These are phyloP conservation scores for Apophysomyces elegans DNA, from an alignment of 371 early-diverging fungal genomes.

Conservation along the genomic window DNA sequence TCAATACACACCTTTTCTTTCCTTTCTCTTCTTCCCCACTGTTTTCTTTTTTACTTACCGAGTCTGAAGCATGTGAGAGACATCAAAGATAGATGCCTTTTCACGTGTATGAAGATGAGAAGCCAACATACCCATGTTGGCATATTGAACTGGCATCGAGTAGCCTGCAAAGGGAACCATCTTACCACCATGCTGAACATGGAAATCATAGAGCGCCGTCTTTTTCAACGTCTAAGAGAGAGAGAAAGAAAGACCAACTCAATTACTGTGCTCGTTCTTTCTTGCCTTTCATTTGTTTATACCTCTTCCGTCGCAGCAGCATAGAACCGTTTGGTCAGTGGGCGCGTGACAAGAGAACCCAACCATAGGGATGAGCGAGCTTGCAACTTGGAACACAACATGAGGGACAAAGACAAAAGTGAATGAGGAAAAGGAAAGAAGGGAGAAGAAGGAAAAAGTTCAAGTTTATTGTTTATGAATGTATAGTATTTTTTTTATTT, in stretches of 20 bases:
- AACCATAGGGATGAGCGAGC: constrained; percentile 22
- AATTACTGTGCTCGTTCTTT: neutral
- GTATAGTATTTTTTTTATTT: constrained; percentile 16
- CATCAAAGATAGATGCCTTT: constrained; percentile 96
- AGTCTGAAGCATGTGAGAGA: constrained; percentile 98
- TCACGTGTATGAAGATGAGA: constrained; percentile 91
- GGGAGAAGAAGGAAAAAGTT: constrained; percentile 16
- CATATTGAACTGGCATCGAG: constrained; percentile 94
- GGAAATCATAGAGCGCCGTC: constrained; percentile 93
- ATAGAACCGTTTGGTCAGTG: constrained; percentile 31
- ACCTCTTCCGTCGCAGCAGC: constrained; percentile 36
- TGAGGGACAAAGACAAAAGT: constrained; percentile 13
- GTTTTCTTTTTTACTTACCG: constrained; percentile 51
- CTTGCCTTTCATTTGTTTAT: neutral
- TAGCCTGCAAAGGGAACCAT: constrained; percentile 98
- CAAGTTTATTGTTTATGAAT: constrained; percentile 4
- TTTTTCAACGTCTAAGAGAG: constrained; percentile 48
- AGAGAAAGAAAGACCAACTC: neutral
- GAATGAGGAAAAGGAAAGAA: constrained; percentile 17
- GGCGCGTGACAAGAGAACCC: constrained; percentile 21
- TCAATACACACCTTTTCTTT: no score
- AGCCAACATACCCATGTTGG: constrained; percentile 79
- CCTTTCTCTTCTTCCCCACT: neutral
- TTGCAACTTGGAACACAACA: constrained; percentile 14
- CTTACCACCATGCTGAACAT: constrained; percentile 89